These are phyloP conservation scores for Fragilaria radians DNA, from an alignment of 108 stramenopile genomes.

Conservation along the genomic window DNA sequence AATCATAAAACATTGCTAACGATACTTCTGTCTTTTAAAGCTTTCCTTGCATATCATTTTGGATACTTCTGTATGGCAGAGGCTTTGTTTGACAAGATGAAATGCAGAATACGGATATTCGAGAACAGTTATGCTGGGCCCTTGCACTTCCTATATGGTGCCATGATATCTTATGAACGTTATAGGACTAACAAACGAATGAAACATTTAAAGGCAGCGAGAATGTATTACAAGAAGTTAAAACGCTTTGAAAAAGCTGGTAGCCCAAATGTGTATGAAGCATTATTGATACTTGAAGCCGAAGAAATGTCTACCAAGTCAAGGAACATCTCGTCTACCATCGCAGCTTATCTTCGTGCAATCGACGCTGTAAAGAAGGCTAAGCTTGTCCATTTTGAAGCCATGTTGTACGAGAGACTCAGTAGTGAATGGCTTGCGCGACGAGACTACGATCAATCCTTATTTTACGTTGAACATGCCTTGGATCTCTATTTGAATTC, in stretches of 20 bases:
- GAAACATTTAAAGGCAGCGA: neutral
- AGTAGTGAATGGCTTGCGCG: neutral
- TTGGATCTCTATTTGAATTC: neutral
- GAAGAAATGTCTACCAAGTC: neutral
- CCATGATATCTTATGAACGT: neutral
- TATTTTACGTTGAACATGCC: neutral
- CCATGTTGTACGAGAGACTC: neutral
- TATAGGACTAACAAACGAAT: neutral
- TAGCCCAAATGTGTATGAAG: neutral
- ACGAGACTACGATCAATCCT: neutral
- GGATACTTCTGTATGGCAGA: neutral
- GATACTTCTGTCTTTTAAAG: neutral
- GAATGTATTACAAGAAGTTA: neutral
- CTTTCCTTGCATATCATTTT: neutral
- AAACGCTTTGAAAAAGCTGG: neutral
- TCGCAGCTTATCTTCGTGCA: neutral
- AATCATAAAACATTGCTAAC: neutral
- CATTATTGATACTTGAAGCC: neutral
- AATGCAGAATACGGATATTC: neutral
- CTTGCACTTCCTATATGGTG: neutral
- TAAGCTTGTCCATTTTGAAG: neutral
- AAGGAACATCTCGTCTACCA: neutral
- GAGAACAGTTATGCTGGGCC: neutral
- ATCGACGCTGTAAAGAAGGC: neutral
- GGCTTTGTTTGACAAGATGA: neutral